A percentile compares a stretch with the other conserved stretches of the same genome.
phyloP scores from a whole-genome alignment of 1,284 basidiomycete species.

The Ceratobasidium sp. region DNA sequence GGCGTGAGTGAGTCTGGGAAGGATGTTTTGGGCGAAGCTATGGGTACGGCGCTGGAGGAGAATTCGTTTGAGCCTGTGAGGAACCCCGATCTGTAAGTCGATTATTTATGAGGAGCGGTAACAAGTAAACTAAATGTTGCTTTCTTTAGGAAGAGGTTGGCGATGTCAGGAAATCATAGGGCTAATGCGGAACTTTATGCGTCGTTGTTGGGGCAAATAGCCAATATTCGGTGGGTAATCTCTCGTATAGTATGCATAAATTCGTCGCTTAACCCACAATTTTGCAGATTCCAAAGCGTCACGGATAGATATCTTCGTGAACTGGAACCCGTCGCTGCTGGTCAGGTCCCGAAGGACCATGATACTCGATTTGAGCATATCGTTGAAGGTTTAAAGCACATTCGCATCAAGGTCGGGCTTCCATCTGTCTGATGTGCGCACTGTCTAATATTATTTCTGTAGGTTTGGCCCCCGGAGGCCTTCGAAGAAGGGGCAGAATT shows the following conservation, averaged over 20 bases:
- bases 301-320: slow-evolving; percentile 88
- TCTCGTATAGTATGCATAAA: slow-evolving; percentile 24
- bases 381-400: slow-evolving; percentile 80
- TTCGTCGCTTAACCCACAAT: not conserved
- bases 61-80: slow-evolving; percentile 84
- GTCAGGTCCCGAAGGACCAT: slow-evolving; percentile 80
- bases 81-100: slow-evolving; percentile 70
- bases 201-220: slow-evolving; percentile 83
- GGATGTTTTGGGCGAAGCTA: slow-evolving; percentile 80
- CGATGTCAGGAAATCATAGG: slow-evolving; percentile 79
- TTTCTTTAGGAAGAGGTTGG: slow-evolving; percentile 63
- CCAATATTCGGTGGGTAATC: slow-evolving; percentile 73
- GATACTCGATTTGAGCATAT: slow-evolving; percentile 87
- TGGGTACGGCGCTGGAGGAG: slow-evolving; percentile 85
- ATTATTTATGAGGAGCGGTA: not conserved
- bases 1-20: slow-evolving; percentile 66
- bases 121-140: not conserved
- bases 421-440: not conserved
- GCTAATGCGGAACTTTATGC: slow-evolving; percentile 86
- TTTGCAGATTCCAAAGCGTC: slow-evolving; percentile 81
- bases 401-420: slow-evolving; percentile 78
- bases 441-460: slow-evolving; percentile 40
- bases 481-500: slow-evolving; percentile 97
- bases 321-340: slow-evolving; percentile 77
- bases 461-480: slow-evolving; percentile 94